phyloP scores from a whole-genome alignment of 1,139 yeast genomes.

The Kluyveromyces marxianus region DNA sequence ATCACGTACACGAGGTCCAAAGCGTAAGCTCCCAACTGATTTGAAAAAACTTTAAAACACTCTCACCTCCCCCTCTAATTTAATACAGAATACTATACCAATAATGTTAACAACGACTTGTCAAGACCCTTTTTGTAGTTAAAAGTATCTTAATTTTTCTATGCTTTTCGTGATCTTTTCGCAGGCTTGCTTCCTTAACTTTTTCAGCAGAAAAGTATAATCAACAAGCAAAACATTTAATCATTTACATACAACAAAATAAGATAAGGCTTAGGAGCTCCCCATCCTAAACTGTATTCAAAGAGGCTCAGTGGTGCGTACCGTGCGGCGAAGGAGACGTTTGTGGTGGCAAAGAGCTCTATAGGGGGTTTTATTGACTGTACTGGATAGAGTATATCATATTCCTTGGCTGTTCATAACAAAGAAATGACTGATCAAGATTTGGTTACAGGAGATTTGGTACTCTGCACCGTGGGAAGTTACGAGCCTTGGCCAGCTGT shows the following conservation, averaged over 20 bases:
- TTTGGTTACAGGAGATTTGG: slow-evolving; percentile 30
- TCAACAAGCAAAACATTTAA: too few relatives aligned
- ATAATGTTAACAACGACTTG: background rate
- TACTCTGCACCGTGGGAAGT: slow-evolving; percentile 31
- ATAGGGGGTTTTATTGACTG: background rate
- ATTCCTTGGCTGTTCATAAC: background rate
- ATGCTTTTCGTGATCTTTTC: too few relatives aligned
- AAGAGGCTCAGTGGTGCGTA: too few relatives aligned
- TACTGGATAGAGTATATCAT: background rate
- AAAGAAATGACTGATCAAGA: slow-evolving; percentile 12
- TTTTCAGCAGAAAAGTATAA: too few relatives aligned
- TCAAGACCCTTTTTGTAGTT: too few relatives aligned
- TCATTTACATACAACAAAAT: too few relatives aligned
- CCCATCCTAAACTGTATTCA: too few relatives aligned
- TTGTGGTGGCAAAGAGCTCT: too few relatives aligned
- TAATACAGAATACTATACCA: background rate
- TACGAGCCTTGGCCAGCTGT: slow-evolving; percentile 36
- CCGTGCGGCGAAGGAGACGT: too few relatives aligned
- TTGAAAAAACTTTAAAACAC: background rate
- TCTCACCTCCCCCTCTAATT: background rate
- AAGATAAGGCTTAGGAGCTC: too few relatives aligned
- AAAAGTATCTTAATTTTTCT: too few relatives aligned
- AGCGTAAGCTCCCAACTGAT: slow-evolving; percentile 50
- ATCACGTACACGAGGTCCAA: slow-evolving; percentile 65
- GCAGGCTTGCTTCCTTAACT: too few relatives aligned